Base-by-base conservation (phyloP, 805 yeast genomes). In the Teunomyces lycoperdinae region DNA sequence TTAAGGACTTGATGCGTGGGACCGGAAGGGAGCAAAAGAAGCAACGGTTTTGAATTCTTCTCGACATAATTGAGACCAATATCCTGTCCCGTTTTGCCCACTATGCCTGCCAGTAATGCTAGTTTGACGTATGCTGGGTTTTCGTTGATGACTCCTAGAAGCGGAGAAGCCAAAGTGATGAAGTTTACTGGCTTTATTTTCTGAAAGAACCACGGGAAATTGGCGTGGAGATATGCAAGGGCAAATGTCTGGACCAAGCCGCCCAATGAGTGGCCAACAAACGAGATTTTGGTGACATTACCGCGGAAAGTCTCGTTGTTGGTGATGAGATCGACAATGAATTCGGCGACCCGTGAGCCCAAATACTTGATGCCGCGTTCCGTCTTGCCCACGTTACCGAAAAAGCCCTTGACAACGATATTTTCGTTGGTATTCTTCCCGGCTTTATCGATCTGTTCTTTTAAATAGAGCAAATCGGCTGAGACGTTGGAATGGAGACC, bases 21-120 rank as follows among this genome's bases (percentile, higher is more conserved):
- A 5, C 87, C 84, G 1, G 85, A 74, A 0, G 97, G 95, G 3
- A 92, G 70, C 24, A 88, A 67, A 51, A 88, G 81, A 35, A 94
- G 68, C 10, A 94, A 65, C 0, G 97, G 96, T 54, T 77, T 79
- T 3, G 66, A 46, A 33, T 70, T 74, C 11, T 66, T 62, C 33
- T 74, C 78, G 2, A 68, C 47, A 34, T 65, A 67, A 49, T 77
- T 76, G 34, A 94, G 75, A 0, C 92, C 92, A 49, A 94, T 70
- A 62, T 94, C 99, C 56, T 89, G 85, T 4, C 99, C 99, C 0
- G 97, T 87, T 52, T 81, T 79, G 3, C 99, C 99, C n/a, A 90
- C 84, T 17, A 90, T 75, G 0, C 99, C 99, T 31, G 91, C 77
- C 68, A 85, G 89, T 9, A 94, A 71, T 0, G 94, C 96, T 43